Evolutionary conservation across 306 rosid genomes (phyloP).

Genomic region (Pyrus pyrifolia): DNA sequence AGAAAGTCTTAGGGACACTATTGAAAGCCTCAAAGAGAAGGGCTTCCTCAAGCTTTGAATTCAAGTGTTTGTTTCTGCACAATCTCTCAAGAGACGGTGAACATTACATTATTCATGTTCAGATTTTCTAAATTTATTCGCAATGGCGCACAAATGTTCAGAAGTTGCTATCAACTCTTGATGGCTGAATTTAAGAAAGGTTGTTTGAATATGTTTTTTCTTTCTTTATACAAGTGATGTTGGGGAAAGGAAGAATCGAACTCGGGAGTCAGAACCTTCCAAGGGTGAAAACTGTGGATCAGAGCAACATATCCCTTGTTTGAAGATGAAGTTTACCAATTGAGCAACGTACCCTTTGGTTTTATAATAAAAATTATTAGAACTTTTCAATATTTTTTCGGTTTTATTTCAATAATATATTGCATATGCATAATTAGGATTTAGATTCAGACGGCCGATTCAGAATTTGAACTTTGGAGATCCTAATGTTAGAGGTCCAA

Average conservation of each 20-base stretch:
- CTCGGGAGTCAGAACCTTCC: background rate
- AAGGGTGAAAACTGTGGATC: background rate
- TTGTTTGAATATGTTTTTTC: background rate
- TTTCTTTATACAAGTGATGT: background rate
- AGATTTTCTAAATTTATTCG: background rate
- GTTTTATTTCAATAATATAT: background rate
- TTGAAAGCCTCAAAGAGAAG: conserved; percentile 21
- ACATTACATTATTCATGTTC: background rate
- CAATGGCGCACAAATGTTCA: background rate
- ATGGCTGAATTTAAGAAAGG: background rate
- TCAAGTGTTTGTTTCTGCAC: background rate
- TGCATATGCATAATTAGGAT: background rate
- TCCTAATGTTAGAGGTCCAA: no score
- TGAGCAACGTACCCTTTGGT: no score
- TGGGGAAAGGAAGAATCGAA: no score
- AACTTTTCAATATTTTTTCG: background rate
- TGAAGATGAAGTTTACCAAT: no score
- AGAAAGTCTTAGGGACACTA: conserved; percentile 14
- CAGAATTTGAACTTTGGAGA: no score
- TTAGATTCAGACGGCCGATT: background rate
- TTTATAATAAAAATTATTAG: background rate
- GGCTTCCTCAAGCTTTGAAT: background rate
- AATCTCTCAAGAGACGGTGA: background rate
- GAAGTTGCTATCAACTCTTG: background rate
- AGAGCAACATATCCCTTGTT: no score